Base-by-base conservation (phyloP, 1,284 basidiomycete species). In the Serendipita sp. region DNA sequence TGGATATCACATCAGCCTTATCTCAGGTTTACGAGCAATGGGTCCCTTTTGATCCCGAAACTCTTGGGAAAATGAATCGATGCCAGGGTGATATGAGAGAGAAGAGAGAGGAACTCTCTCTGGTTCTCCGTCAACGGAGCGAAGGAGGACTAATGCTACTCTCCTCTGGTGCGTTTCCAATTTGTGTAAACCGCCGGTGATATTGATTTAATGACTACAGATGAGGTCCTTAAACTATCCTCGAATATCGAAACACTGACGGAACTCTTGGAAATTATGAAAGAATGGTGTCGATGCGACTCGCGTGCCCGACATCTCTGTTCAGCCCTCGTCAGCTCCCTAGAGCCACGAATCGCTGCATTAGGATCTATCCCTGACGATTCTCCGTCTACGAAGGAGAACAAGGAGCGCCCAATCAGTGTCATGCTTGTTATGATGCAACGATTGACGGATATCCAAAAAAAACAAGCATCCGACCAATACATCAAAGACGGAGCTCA, bases 251-350 rank as follows among this genome's bases (percentile, higher is more conserved):
- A n/a, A 8, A 49, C 8, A 5, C 1, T 49, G 17, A 8, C 5
- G 5, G 45, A 49, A 1, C 45, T 49, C 8, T 6, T 17, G 2
- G 60, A 67, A 6, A 60, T 66, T 5, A 65, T 73, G 2, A 62
- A 63, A 0, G 63, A 64, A 12, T 82, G 79, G 78, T 67, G 71
- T n/a, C 66, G 68, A 29, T 64, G 69, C 3, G 70, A 78, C 6
- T 74, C 77, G n/a, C 72, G 74, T 22, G 68, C 83, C 8, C 68
- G 69, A 12, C 75, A 82, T 65, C 76, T 85, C 61, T 73, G 83
- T 61, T 60, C 66, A 0, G 79, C 83, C 0, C 70, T 82, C n/a
- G 66, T 72, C 22, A 66, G 73, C 15, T 83, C 84, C 80, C 72
- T 85, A 3, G 65, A 67, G 35, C 67, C 38, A 2, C n/a, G 29